phyloP scores from a whole-genome alignment of 176 grass and related monocot genomes.

The Hyparrhenia diplandra region DNA sequence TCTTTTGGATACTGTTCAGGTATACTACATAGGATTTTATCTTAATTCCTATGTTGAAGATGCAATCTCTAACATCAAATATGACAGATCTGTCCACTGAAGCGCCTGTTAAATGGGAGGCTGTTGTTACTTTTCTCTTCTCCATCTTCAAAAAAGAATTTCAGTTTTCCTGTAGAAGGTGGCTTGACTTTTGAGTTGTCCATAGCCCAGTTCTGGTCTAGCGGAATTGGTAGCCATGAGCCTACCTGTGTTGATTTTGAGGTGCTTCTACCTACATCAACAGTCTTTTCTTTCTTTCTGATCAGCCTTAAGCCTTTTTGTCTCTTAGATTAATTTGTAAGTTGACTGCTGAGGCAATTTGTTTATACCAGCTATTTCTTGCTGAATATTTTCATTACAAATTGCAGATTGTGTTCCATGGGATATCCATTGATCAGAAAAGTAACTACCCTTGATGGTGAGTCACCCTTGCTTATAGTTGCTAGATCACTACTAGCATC shows the following conservation, averaged over 20 bases:
- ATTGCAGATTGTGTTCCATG: conserved; percentile 84
- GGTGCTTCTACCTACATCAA: conserved; percentile 40
- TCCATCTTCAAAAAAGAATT: conserved; percentile 86
- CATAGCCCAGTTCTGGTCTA: conserved; percentile 98
- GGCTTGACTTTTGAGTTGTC: conserved; percentile 85
- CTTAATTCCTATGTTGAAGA: conserved; percentile 19
- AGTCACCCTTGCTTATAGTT: conserved; percentile 64
- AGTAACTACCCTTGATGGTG: conserved; percentile 77
- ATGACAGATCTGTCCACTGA: conserved; percentile 83
- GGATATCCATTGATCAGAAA: conserved; percentile 67
- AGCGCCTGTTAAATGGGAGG: conserved; percentile 88
- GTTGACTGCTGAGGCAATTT: neutral
- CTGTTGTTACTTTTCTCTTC: conserved; percentile 80
- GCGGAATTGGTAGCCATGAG: conserved; percentile 90
- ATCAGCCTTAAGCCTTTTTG: conserved; percentile 5
- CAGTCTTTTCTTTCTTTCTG: neutral
- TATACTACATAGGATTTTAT: conserved; percentile 19
- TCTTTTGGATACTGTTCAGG: conserved; percentile 96
- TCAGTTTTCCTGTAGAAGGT: conserved; percentile 80
- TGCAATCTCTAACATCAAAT: conserved; percentile 29
- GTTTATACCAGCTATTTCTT: conserved; percentile 6
- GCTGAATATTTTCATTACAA: conserved; percentile 35
- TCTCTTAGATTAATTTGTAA: conserved; percentile 7
- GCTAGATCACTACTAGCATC: conserved; percentile 83
- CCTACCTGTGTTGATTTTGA: conserved; percentile 85